Evolutionary conservation across 2,329 filamentous ascomycete genomes (phyloP).

Genomic region (Calonectria pseudoturangicola): DNA sequence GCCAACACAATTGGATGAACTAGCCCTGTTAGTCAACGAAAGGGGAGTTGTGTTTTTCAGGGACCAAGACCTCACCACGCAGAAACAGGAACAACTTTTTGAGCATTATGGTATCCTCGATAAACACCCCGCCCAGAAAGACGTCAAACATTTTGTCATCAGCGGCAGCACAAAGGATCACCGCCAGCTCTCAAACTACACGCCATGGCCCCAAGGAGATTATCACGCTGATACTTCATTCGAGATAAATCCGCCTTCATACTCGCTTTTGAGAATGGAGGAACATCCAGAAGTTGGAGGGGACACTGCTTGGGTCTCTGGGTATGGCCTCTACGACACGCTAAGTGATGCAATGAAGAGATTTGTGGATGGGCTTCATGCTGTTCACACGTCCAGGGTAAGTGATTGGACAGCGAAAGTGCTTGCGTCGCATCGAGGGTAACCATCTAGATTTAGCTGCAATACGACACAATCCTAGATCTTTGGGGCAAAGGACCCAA

Average conservation of each 20-base stretch:
- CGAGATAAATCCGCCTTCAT: slow-evolving; percentile 70
- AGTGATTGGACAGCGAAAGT: not conserved
- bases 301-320: slow-evolving; percentile 69
- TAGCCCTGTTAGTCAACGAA: slow-evolving; percentile 68
- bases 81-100: slow-evolving; percentile 65
- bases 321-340: slow-evolving; percentile 66
- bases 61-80: slow-evolving; percentile 65
- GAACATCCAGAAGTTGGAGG: slow-evolving; percentile 68
- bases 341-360: slow-evolving; percentile 65
- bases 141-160: slow-evolving; percentile 63
- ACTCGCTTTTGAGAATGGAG: slow-evolving; percentile 71
- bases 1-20: slow-evolving; percentile 68
- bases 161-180: slow-evolving; percentile 66
- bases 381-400: slow-evolving; percentile 64
- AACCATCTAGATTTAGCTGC: slow-evolving; percentile 18
- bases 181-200: slow-evolving; percentile 66
- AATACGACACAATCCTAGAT: slow-evolving; percentile 42
- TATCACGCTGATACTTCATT: slow-evolving; percentile 71
- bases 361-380: slow-evolving; percentile 66
- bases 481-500: slow-evolving; percentile 42
- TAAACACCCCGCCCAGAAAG: slow-evolving; percentile 66
- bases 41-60: slow-evolving; percentile 70
- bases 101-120: slow-evolving; percentile 70
- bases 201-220: slow-evolving; percentile 57
- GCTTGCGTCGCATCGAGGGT: not conserved